These are phyloP conservation scores for Miamiensis avidus DNA, from an alignment of 169 alveolate genomes.

Conservation along the genomic window DNA sequence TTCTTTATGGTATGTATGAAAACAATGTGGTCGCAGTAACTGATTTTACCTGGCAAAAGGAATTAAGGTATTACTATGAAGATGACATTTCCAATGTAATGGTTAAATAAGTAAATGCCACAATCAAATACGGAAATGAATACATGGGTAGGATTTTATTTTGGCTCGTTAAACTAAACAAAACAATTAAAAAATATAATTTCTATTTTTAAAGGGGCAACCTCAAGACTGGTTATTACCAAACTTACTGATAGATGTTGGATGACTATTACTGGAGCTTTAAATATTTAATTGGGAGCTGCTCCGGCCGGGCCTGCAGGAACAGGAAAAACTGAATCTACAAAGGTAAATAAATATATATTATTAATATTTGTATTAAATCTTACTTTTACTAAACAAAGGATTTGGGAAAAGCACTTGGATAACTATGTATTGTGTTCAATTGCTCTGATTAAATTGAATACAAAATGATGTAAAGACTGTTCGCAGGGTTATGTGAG, in stretches of 20 bases:
- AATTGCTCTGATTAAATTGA: constrained; percentile 71
- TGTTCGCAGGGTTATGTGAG: constrained; percentile 77
- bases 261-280: constrained; percentile 79
- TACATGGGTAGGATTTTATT: no score
- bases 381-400: constrained; percentile 51
- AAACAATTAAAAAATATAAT: no score
- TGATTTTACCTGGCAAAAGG: constrained; percentile 79
- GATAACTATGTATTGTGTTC: constrained; percentile 64
- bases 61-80: constrained; percentile 73
- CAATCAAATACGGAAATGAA: constrained; percentile 77
- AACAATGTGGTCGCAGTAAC: constrained; percentile 58
- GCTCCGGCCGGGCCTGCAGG: constrained; percentile 89
- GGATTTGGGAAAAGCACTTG: constrained; percentile 72
- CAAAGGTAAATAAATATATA: no score
- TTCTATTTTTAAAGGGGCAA: no score
- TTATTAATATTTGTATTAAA: no score
- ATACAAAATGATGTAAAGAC: constrained; percentile 76
- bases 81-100: constrained; percentile 59
- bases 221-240: constrained; percentile 81
- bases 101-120: constrained; percentile 72
- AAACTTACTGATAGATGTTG: constrained; percentile 80
- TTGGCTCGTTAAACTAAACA: no score
- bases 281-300: constrained; percentile 69
- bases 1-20: constrained; percentile 64
- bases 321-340: constrained; percentile 79